Evolutionary conservation across 2,329 filamentous ascomycete genomes (phyloP), one percentile per base, ranked within the genome.

Genomic region (Sphaerulina populicola): DNA sequence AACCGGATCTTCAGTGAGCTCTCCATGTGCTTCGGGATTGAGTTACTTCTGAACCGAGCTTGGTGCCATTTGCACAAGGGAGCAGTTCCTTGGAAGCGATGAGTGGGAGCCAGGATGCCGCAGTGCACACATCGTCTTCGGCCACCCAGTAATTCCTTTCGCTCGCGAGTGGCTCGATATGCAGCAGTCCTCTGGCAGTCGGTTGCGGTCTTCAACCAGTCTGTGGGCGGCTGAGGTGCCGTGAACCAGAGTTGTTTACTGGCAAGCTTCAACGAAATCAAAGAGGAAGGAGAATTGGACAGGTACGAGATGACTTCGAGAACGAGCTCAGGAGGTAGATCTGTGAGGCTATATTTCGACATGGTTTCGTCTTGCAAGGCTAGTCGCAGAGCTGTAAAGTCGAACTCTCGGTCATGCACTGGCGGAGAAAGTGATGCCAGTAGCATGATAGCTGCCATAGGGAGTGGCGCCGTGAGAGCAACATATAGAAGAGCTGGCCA

Each of bases 201-300:
- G n/a, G 54, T 42, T 11, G 60, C 56, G 6, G 31, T 48, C 15
- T 60, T 55, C 31, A 59, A 29, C 47, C 57, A 58, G 21, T 57
- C 46, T n/a, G 15, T 36, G 2, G 53, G 41, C 9, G 60, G 57
- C 1, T 49, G 33, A 4, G 54, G 56, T 18, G 56, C 54, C 7
- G 48, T 49, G 39, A 57, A 53, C 57, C 68, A 65, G 29, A 72
- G 54, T 9, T 56, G 50, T 9, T 57, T 59, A 42, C 66, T 62
- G 5, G 65, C 62, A 38, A 73, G 65, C 40, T 69, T 69, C 8
- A 72, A 62, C 3, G 71, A 63, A 7, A 72, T 58, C 15, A 67
- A 58, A 23, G 60, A 65, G 37, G 71, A 68, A 0, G 60, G 59
- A 5, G 67, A 60, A 7, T 6, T 6, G 23, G 23, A 27, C 6